Percentiles rank a stretch among this genome's conserved stretches.
Conservation (phyloP, 1,139 yeast genomes). For the Komagataea norvegica region DNA sequence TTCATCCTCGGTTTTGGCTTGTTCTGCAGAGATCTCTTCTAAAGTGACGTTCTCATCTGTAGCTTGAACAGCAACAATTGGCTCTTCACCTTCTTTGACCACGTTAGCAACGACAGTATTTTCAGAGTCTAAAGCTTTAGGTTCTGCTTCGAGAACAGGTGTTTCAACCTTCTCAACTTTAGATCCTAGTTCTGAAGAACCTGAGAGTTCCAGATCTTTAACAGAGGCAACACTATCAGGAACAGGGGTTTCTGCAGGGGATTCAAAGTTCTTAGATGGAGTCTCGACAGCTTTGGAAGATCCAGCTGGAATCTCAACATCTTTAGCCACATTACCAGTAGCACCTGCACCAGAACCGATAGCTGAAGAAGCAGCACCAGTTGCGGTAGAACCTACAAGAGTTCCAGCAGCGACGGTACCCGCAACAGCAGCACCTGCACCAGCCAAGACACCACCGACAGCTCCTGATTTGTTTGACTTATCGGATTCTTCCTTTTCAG, state of each 20-base stretch:
- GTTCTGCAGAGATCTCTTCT: constrained; percentile 17
- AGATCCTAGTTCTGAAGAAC: too few species aligned
- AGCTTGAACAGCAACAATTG: constrained; percentile 14
- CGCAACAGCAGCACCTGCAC: constrained; percentile 4
- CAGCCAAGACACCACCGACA: constrained; percentile 12
- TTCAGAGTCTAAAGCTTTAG: constrained; percentile 6
- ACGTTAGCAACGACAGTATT: constrained; percentile 14
- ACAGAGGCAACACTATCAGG: background rate
- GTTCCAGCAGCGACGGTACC: constrained; percentile 9
- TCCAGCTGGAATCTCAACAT: background rate
- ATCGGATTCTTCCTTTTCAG: constrained; percentile 6
- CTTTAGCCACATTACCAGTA: constrained; percentile 5
- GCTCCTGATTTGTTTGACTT: constrained; percentile 19
- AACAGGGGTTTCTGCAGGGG: background rate
- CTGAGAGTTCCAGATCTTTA: too few species aligned
- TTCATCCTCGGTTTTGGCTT: constrained; percentile 18
- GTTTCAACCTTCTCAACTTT: too few species aligned
- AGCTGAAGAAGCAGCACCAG: constrained; percentile 2
- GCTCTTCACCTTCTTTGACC: constrained; percentile 13
- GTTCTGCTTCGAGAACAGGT: too few species aligned
- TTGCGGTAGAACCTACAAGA: constrained; percentile 2
- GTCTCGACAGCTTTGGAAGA: background rate
- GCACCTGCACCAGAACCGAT: background rate
- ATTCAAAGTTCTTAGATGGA: background rate
- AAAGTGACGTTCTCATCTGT: constrained; percentile 12